Evolutionary conservation across 257 asterid genomes (phyloP), one percentile per base, ranked within the genome.

Genomic region (Ocimum tenuiflorum): DNA sequence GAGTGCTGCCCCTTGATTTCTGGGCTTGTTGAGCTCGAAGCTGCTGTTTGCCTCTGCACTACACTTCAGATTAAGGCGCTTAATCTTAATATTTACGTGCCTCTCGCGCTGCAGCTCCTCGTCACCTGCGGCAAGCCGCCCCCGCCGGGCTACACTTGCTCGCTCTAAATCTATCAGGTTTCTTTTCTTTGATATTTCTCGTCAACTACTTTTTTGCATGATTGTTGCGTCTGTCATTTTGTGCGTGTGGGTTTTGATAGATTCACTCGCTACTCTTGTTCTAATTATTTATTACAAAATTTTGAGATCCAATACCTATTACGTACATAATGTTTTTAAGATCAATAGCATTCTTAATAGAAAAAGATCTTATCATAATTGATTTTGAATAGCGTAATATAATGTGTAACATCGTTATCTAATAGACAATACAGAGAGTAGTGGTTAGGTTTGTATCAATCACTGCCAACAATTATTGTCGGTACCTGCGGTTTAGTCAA

Each of bases 121-220:
- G 54, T 82, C 53, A 80, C 89, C 46, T 89, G 95, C 68, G 96
- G 95, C 29, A 85, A 89, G 75, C 55, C 88, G 0, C 95, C 96
- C 6, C 96, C 96, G 1, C 97, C 97, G 42, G 97, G 97, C 52
- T 89, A 68, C 87, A 89, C 97, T 69, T 89, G 97, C 82, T 70
- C 90, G 45, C 70, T 86, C 81, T 88, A 73, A 62, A 69, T 42
- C 31, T 60, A 45, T 20, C 41, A 23, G 3, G 1, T 6, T 6
- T 3, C 3, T 33, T 6, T 6, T 35, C 10, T 1, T 33, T 33
- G 8, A 1, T 38, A 3, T 1, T 38, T 8, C 36, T 6, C 43
- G 6, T 54, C 52, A 1, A 2, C 6, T 27, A 2, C 1, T 22
- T 43, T 60, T 39, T 36, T 4, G 8, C 12, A 3, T 59, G 6